Evolutionary conservation across 169 alveolate genomes (phyloP).

Genomic region (Cardiosporidium cionae): DNA sequence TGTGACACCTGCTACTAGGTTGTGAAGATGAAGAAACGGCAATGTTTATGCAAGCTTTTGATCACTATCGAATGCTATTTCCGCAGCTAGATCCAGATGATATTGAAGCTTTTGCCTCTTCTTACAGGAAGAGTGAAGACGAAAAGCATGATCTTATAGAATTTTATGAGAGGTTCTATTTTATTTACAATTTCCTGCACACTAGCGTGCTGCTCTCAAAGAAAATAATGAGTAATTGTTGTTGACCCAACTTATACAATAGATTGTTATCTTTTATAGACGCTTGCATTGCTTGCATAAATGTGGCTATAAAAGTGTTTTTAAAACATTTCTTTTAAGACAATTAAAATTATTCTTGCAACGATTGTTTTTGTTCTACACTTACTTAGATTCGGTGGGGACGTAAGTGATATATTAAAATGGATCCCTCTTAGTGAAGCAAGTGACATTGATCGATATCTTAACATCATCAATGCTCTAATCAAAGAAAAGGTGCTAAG

Average conservation of each 20-base stretch:
- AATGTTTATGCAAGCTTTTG: not conserved
- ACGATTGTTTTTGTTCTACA: not conserved
- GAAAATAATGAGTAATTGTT: too few species aligned
- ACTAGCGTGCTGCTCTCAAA: too few species aligned
- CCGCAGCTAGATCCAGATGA: not conserved
- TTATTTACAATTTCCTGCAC: too few species aligned
- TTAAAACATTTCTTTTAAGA: not conserved
- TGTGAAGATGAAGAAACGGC: not conserved
- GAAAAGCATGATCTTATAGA: not conserved
- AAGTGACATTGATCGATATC: not conserved
- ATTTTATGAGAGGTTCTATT: not conserved
- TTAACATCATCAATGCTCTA: not conserved
- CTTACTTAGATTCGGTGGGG: not conserved
- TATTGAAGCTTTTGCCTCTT: not conserved
- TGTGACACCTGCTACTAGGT: too few species aligned
- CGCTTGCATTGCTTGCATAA: too few species aligned
- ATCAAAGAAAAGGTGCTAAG: not conserved
- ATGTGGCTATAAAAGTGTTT: too few species aligned
- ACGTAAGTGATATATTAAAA: not conserved
- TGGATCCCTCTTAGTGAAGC: not conserved
- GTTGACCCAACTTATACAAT: too few species aligned
- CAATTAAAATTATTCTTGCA: not conserved
- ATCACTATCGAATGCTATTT: not conserved
- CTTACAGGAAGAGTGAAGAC: not conserved
- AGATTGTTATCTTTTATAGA: too few species aligned